Evolutionary conservation across 169 alveolate species (phyloP).

Genomic region (Cystoisospora suis): DNA sequence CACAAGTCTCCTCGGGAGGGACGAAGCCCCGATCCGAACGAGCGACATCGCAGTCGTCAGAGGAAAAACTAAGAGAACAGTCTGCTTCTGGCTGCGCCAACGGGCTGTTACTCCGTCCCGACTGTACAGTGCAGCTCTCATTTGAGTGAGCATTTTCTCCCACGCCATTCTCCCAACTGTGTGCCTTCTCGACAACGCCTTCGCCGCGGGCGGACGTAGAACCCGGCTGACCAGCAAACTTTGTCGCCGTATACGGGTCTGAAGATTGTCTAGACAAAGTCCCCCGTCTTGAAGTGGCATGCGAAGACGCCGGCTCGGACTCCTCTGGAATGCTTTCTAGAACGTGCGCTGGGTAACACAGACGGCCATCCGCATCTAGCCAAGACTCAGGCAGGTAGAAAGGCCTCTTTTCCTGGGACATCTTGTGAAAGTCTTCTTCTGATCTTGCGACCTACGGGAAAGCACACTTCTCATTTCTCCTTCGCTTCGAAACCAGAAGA

Average conservation of each 20-base stretch:
- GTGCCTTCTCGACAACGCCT: neutral
- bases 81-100: too few relatives aligned
- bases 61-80: too few relatives aligned
- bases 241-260: neutral
- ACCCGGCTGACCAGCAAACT: neutral
- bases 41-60: too few relatives aligned
- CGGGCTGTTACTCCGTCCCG: neutral
- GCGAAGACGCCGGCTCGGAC: slow-evolving; percentile 6
- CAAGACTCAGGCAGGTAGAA: neutral
- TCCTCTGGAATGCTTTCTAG: slow-evolving; percentile 24
- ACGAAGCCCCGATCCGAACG: too few relatives aligned
- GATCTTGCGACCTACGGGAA: too few relatives aligned
- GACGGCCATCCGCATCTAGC: slow-evolving; percentile 17
- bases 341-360: slow-evolving; percentile 24
- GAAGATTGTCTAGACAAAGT: neutral
- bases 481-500: too few relatives aligned
- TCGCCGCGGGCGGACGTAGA: neutral
- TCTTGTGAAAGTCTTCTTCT: too few relatives aligned
- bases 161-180: neutral
- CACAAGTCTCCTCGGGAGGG: too few relatives aligned
- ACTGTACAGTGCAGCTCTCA: neutral
- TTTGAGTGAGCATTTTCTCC: neutral
- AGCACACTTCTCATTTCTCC: too few relatives aligned
- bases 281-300: neutral
- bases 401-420: too few relatives aligned